A percentile compares a stretch with the other conserved stretches of the same genome.
These are phyloP conservation scores for Psilocybe tampanensis DNA, from an alignment of 768 basidiomycete genomes.

Conservation along the genomic window DNA sequence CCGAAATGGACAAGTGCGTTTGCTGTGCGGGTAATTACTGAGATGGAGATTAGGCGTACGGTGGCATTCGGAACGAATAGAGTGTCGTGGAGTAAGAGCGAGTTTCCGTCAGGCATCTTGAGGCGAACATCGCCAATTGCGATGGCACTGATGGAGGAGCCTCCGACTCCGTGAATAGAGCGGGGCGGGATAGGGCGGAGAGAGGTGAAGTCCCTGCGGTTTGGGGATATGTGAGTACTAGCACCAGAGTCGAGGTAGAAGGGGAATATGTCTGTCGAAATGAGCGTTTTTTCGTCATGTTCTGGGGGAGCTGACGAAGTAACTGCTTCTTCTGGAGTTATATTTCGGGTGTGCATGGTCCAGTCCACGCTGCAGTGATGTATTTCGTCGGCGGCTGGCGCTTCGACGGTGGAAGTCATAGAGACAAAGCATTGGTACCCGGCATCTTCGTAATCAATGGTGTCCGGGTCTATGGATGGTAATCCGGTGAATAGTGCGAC, in stretches of 20 bases:
- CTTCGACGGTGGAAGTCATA: too few relatives aligned
- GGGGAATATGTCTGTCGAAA: slow-evolving; percentile 2
- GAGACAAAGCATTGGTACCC: too few relatives aligned
- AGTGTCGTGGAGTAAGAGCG: background rate
- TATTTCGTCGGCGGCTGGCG: too few relatives aligned
- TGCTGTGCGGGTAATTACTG: slow-evolving; percentile 13
- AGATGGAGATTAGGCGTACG: slow-evolving; percentile 18
- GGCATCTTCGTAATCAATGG: too few relatives aligned
- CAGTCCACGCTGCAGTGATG: background rate
- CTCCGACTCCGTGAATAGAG: slow-evolving; percentile 28
- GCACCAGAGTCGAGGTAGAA: slow-evolving; percentile 31
- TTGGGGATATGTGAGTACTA: slow-evolving; percentile 24
- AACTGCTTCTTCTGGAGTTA: background rate
- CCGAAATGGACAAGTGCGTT: slow-evolving; percentile 20
- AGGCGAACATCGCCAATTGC: slow-evolving; percentile 27
- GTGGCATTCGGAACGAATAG: background rate
- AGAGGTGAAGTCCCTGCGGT: slow-evolving; percentile 24
- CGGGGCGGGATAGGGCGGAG: slow-evolving; percentile 17
- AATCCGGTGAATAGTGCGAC: too few relatives aligned
- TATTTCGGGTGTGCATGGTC: too few relatives aligned
- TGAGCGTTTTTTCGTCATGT: background rate
- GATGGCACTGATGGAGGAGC: slow-evolving; percentile 22
- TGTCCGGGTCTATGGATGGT: too few relatives aligned
- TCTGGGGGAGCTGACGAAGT: too few relatives aligned
- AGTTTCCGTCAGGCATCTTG: background rate